Evolutionary conservation across 257 asterid genomes (phyloP).

Genomic region (Solanum microdontum): DNA sequence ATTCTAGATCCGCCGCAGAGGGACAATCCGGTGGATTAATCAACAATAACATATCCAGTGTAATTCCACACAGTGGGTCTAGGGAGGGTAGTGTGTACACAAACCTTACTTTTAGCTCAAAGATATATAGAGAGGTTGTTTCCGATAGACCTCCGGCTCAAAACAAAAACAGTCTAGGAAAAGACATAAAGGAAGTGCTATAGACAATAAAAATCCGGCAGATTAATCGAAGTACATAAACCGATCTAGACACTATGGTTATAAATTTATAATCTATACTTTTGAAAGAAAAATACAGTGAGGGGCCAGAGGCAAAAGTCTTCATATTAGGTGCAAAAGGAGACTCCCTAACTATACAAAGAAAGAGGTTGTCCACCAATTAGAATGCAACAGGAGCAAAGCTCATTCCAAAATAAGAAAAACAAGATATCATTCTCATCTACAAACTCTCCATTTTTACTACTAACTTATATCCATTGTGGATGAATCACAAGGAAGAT

Average conservation of each 20-base stretch:
- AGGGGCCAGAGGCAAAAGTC: not conserved
- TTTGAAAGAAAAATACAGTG: not conserved
- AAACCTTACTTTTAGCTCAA: too few relatives aligned
- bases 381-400: not conserved
- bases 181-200: not conserved
- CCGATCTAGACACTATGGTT: not conserved
- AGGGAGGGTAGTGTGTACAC: not conserved
- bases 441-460: not conserved
- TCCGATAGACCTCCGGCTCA: not conserved
- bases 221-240: not conserved
- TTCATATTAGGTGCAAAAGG: not conserved
- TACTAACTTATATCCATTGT: not conserved
- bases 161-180: not conserved
- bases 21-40: not conserved
- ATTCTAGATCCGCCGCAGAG: not conserved
- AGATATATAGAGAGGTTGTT: not conserved
- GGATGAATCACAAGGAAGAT: not conserved
- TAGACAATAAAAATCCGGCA: accelerated
- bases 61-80: not conserved
- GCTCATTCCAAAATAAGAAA: not conserved
- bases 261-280: not conserved
- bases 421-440: not conserved
- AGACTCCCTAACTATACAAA: not conserved
- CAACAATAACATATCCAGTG: not conserved
- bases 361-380: not conserved